Evolutionary conservation across 192 early-diverging fungal species (phyloP), one percentile per base, ranked within the genome.

Genomic region (Ramicandelaber brevisporus): DNA sequence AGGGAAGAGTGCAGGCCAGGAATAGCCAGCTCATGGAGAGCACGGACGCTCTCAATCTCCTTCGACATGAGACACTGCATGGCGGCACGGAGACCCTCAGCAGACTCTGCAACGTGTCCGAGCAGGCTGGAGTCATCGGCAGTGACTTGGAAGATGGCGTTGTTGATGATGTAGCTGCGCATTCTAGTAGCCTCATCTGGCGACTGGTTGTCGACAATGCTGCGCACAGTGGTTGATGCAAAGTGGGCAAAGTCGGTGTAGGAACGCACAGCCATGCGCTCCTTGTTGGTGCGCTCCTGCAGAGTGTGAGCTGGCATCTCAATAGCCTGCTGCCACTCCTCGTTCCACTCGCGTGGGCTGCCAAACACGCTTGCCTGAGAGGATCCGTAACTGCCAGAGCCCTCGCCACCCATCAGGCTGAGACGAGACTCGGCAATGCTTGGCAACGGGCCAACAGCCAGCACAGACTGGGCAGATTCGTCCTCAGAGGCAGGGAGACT

Each of bases 91-190:
- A 82, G 84, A 34, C 90, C 90, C 7, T 82, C 44, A 8, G 51
- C 57, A 20, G 77, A 63, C 38, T 84, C 88, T 0, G 63, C 70
- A 30, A 81, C 86, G 34, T 76, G 65, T 13, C 77, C 68, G n/a
- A n/a, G n/a, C n/a, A n/a, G n/a, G n/a, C n/a, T n/a, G n/a, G n/a
- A n/a, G 53, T 93, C 90, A 29, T 71, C 75, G 4, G 68, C 85
- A 43, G 68, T 82, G 55, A 53, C 82, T 53, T 78, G 92, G 46
- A 97, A 95, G 26, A 97, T 92, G n/a, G n/a, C n/a, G 44, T 88
- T 89, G 58, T 87, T 89, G 46, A 86, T 74, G 22, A 93, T 54
- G 36, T 53, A 97, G 78, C 90, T 79, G 36, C 76, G 71, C 28
- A 63, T 59, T n/a, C 73, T 70, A 9, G 47, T 57, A 1, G 70